Conservation (phyloP, 139 green algal genomes). For the Chlorella sp. region DNA sequence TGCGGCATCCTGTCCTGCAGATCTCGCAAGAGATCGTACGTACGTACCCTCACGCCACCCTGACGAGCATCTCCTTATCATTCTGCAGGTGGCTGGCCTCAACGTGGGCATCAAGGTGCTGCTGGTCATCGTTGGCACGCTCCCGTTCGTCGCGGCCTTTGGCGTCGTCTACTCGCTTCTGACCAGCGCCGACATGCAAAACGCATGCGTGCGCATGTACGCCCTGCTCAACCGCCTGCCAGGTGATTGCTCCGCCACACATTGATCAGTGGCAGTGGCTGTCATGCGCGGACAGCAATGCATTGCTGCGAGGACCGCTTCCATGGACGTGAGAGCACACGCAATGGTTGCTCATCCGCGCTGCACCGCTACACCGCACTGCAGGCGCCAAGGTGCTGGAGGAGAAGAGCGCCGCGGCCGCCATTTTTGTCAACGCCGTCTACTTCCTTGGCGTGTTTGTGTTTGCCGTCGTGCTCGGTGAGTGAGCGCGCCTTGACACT, state of each 20-base stretch:
- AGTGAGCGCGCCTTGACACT: neutral
- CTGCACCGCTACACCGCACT: too few relatives aligned
- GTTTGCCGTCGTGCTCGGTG: slow-evolving; percentile 2
- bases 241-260: too few relatives aligned
- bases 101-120: neutral
- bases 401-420: neutral
- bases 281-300: too few relatives aligned
- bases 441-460: neutral
- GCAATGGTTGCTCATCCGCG: too few relatives aligned
- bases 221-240: neutral
- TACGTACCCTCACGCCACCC: too few relatives aligned
- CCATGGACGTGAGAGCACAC: too few relatives aligned
- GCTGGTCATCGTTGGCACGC: neutral
- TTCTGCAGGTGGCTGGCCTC: neutral
- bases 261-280: too few relatives aligned
- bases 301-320: too few relatives aligned
- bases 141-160: neutral
- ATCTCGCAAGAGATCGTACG: too few relatives aligned
- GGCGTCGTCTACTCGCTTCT: neutral
- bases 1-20: too few relatives aligned
- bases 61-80: too few relatives aligned
- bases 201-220: neutral
- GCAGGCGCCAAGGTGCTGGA: slow-evolving; percentile 1
- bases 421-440: slow-evolving; percentile 1
- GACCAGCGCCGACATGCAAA: neutral